phyloP scores from a whole-genome alignment of 2,329 filamentous ascomycete genomes.

The Colletotrichum sp. region DNA sequence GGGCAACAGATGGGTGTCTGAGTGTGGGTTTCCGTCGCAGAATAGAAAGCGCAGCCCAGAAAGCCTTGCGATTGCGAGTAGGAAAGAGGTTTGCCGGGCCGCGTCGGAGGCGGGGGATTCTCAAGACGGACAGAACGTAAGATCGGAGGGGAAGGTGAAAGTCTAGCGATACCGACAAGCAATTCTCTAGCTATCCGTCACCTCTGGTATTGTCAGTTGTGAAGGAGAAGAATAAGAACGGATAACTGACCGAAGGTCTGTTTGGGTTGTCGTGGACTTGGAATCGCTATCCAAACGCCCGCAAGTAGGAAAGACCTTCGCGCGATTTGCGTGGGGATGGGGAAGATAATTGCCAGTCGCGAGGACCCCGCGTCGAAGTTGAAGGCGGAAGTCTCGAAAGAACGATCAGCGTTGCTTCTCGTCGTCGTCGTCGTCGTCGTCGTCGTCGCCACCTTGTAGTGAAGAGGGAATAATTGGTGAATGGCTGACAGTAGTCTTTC shows the following conservation, averaged over 20 bases:
- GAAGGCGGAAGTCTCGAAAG: accelerated
- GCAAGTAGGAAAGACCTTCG: not conserved
- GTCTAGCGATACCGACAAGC: not conserved
- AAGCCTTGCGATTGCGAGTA: too few species aligned
- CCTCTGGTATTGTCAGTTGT: not conserved
- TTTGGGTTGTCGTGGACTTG: not conserved
- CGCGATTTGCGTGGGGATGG: not conserved
- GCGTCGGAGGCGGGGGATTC: too few species aligned
- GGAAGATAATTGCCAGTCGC: not conserved
- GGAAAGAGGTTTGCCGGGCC: too few species aligned
- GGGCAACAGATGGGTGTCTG: too few species aligned
- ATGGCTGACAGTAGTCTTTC: not conserved
- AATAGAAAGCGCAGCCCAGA: too few species aligned
- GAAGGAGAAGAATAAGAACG: not conserved
- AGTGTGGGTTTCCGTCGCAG: too few species aligned
- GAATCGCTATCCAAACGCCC: not conserved
- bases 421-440: not conserved
- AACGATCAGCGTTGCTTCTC: not conserved
- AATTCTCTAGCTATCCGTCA: not conserved
- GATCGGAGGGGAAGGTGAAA: not conserved
- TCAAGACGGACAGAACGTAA: not conserved
- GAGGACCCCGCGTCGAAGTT: accelerated
- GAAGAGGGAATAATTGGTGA: not conserved
- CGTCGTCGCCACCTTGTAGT: too few species aligned
- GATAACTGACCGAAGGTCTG: not conserved